These are phyloP conservation scores for Atalantia buxifolia DNA, from an alignment of 345 rosid genomes.

Conservation along the genomic window DNA sequence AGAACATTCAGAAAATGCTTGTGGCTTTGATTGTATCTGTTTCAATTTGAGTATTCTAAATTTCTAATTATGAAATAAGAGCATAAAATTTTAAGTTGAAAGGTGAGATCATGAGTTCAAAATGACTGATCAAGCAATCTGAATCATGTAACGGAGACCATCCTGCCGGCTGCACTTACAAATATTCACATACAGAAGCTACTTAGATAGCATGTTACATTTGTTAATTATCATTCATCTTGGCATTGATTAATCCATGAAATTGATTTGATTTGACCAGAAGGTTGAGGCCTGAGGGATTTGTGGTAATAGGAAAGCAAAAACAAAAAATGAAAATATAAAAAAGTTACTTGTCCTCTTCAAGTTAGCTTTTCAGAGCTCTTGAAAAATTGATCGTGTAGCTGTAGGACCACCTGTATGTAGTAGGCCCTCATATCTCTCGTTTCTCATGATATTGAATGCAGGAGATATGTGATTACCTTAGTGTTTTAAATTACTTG, in stretches of 20 bases:
- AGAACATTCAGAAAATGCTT: neutral
- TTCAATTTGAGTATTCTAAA: neutral
- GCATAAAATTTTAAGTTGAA: neutral
- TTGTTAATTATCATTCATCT: neutral
- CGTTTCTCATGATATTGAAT: neutral
- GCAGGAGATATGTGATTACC: neutral
- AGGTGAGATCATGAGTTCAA: neutral
- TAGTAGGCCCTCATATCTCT: neutral
- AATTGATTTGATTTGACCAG: no score
- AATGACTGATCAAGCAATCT: neutral
- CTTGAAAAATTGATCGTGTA: neutral
- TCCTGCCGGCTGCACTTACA: neutral
- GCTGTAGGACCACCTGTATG: neutral
- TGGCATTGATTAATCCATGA: neutral
- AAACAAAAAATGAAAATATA: no score
- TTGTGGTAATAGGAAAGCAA: no score
- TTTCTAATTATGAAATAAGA: neutral
- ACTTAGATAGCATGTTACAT: neutral
- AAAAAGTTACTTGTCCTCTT: neutral
- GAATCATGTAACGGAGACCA: neutral
- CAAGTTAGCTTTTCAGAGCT: neutral
- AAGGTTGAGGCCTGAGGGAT: no score
- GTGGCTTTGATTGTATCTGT: neutral
- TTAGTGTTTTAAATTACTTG: neutral
- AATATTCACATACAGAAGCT: neutral